Percentiles rank a stretch among this genome's conserved stretches.
Evolutionary conservation across 306 rosid species (phyloP).

Genomic region (Glycine latifolia): DNA sequence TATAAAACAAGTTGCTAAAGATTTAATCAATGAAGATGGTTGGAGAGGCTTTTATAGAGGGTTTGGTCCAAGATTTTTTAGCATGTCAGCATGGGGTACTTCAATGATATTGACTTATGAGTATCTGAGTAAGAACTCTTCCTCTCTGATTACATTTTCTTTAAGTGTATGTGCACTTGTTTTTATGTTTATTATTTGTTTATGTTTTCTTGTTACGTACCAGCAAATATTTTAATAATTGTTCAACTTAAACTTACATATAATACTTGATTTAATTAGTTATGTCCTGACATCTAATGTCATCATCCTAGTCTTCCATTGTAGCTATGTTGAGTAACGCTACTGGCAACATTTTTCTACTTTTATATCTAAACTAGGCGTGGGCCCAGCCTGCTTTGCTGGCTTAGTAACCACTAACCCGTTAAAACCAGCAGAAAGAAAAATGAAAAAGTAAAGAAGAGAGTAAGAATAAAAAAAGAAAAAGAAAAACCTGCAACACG

Average conservation of each 20-base stretch:
- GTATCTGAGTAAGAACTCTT: constrained; percentile 75
- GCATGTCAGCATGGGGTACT: constrained; percentile 97
- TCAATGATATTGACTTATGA: constrained; percentile 95
- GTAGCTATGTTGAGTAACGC: not conserved
- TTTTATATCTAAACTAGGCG: too few relatives aligned
- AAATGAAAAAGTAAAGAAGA: too few relatives aligned
- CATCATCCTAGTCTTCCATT: constrained; percentile 16
- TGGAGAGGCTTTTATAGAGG: constrained; percentile 97
- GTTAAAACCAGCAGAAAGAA: too few relatives aligned
- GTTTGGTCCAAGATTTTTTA: constrained; percentile 93
- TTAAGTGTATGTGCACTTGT: constrained; percentile 27
- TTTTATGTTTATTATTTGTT: constrained; percentile 16
- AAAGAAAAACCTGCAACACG: too few relatives aligned
- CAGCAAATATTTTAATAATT: constrained; percentile 11
- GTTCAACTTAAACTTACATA: not conserved
- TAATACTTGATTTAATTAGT: too few relatives aligned
- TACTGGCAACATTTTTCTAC: not conserved
- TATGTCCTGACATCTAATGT: not conserved
- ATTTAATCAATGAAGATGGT: constrained; percentile 83
- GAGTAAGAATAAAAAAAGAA: too few relatives aligned
- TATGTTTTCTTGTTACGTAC: constrained; percentile 13
- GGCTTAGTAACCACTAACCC: too few relatives aligned
- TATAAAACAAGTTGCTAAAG: constrained; percentile 74
- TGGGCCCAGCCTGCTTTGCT: too few relatives aligned
- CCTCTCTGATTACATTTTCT: constrained; percentile 31